A percentile compares a stretch with the other conserved stretches of the same genome.
Conservation (phyloP, 306 rosid genomes). For the Rosa persica region DNA sequence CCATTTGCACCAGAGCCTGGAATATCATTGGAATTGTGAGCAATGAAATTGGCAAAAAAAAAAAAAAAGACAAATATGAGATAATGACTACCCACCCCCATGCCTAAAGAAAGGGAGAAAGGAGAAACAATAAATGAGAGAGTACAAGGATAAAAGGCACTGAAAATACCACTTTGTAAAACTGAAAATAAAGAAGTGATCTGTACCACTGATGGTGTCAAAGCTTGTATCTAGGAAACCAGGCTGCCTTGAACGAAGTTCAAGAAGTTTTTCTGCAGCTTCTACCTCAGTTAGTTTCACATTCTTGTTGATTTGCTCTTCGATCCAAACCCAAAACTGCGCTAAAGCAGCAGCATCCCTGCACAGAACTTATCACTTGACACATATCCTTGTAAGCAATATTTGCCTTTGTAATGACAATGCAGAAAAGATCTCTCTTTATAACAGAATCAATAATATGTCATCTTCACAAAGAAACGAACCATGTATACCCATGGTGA, state of each 20-base stretch:
- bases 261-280: conserved; percentile 83
- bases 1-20: conserved; percentile 93
- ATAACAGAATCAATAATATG: neutral
- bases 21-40: conserved; percentile 26
- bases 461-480: neutral
- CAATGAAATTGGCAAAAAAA: conserved; percentile 6
- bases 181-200: neutral
- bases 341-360: conserved; percentile 96
- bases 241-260: conserved; percentile 79
- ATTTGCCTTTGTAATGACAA: conserved; percentile 1
- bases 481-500: neutral
- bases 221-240: conserved; percentile 95
- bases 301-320: conserved; percentile 58
- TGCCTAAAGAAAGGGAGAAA: neutral
- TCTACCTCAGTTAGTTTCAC: conserved; percentile 71
- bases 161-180: neutral
- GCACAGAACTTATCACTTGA: conserved; percentile 35
- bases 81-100: neutral
- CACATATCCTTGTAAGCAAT: conserved; percentile 17
- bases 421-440: conserved; percentile 1
- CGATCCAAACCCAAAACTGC: conserved; percentile 94
- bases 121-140: neutral
- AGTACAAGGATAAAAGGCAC: neutral
- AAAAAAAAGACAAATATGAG: neutral
- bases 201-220: conserved; percentile 84